Evolutionary conservation across 2,329 filamentous ascomycete genomes (phyloP), one percentile per base, ranked within the genome.

Genomic region (Alternaria triticina): DNA sequence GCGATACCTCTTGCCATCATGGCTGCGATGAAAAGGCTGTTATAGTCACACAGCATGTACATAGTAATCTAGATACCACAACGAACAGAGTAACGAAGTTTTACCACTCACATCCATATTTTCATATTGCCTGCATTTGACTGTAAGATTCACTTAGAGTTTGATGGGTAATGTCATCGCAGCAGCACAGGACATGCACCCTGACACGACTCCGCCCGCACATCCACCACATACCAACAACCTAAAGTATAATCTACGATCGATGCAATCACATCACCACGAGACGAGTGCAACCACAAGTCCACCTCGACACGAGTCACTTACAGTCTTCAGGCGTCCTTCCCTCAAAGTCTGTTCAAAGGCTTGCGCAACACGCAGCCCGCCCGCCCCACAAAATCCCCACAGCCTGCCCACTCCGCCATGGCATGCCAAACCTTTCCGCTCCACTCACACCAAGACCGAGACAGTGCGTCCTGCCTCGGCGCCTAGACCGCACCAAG

Each of bases 1-100:
- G 67, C 64, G 67, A 72, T 69, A 70, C 68, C 70, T 69, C 33
- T 59, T 61, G 70, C 51, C 61, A 57, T 56, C 13, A 62, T 17
- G 62, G 62, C 57, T 55, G 46, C 40, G 61, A 69, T 62, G 43
- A 64, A 46, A 62, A 67, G 44, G 61, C 57, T 64, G 65, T 61
- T 55, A 59, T 62, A 59, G 49, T 61, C 60, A 50, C 8, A 61
- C 20, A 58, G 58, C 45, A 22, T 40, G 13, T 45, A 59, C 33
- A 57, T 64, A 69, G 61, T 69, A 62, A 62, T 66, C 6, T 44
- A 64, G 30, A 66, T 44, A 62, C 36, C 50, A 62, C 15, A 20
- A 40, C 36, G 8, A 44, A 55, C 28, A 30, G 20, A 23, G 25
- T 12, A 33, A 47, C 28, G 27, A 47, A 27, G 3, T 59, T 20